Evolutionary conservation across 1,284 basidiomycete species (phyloP), one percentile per base, ranked within the genome.

Genomic region (Leccinum pachyderme): DNA sequence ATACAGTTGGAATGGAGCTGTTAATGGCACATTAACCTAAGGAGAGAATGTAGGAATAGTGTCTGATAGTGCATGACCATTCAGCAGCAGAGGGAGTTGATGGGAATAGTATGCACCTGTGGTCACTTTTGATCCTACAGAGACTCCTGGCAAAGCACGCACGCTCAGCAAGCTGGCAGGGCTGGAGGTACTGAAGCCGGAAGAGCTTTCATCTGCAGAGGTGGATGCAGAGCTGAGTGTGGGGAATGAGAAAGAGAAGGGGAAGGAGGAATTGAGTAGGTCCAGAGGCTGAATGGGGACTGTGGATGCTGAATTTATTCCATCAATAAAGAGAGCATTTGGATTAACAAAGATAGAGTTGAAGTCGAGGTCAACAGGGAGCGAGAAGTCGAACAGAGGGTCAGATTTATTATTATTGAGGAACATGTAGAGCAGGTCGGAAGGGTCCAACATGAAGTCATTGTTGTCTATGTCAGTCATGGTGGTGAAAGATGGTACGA

Each of bases 271-370:
- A 28, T 72, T 61, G 35, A 77, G 59, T 45, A 75, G 57, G 52
- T 72, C 66, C 11, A 70, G 67, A 25, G 56, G 67, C 15, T 57
- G 66, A 47, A 59, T 60, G 54, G 55, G 66, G 46, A 55, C 63
- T 52, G 18, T 57, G 51, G 45, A 68, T 59, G 47, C 62, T 56
- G 61, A 65, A 60, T 58, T 44, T 13, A 59, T 69, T 18, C 45
- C 50, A 11, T 60, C 59, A 46, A 81, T 74, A 62, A 83, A 82
- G 62, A 87, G 83, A 11, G 87, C 71, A 60, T 74, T 82, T 12
- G 87, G 86, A 58, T 89, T 83, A 55, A 89, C 77, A 2, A 79
- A 77, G 61, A 82, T 77, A 5, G 76, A 67, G 47, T 37, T 56
- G 57, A 85, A 81, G 61, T 86, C 82, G 68, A 87, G 77, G 68